Evolutionary conservation across 2,329 filamentous ascomycete genomes (phyloP).

Genomic region (Drechslerella dactyloides): DNA sequence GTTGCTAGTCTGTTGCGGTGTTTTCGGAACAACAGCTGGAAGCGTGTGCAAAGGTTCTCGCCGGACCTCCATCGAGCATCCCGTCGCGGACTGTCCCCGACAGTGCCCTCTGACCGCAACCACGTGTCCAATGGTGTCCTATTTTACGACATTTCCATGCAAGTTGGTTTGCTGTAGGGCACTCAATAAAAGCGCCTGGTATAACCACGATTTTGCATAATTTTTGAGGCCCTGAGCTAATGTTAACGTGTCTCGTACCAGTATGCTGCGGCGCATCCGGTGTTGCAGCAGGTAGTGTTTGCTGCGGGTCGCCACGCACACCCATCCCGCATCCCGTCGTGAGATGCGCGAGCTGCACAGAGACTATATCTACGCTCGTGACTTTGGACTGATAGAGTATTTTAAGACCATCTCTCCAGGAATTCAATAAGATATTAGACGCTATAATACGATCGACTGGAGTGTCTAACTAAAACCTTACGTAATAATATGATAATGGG

Average conservation of each 20-base stretch:
- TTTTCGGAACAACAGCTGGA: constrained; percentile 23
- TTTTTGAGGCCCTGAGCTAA: too few species aligned
- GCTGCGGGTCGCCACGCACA: constrained; percentile 16
- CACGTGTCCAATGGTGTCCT: constrained; percentile 26
- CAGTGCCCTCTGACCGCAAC: constrained; percentile 24
- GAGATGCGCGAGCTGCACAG: constrained; percentile 5
- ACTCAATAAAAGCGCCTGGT: too few species aligned
- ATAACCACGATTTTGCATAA: too few species aligned
- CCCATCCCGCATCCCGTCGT: constrained; percentile 9
- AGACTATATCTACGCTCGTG: background rate
- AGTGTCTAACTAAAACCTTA: too few species aligned
- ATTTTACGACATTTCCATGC: constrained; percentile 33
- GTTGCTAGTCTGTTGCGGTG: constrained; percentile 17
- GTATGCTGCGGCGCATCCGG: constrained; percentile 24
- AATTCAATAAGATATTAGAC: background rate
- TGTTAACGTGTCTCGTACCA: too few species aligned
- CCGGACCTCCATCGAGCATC: constrained; percentile 28
- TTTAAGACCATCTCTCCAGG: background rate
- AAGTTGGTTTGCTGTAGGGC: too few species aligned
- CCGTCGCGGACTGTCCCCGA: constrained; percentile 14
- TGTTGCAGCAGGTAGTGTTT: constrained; percentile 32
- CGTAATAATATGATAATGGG: too few species aligned
- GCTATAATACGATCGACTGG: background rate
- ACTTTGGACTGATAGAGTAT: background rate
- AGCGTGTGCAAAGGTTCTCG: constrained; percentile 33